These are phyloP conservation scores for Primulina eburnea DNA, from an alignment of 257 asterid genomes.

Conservation along the genomic window DNA sequence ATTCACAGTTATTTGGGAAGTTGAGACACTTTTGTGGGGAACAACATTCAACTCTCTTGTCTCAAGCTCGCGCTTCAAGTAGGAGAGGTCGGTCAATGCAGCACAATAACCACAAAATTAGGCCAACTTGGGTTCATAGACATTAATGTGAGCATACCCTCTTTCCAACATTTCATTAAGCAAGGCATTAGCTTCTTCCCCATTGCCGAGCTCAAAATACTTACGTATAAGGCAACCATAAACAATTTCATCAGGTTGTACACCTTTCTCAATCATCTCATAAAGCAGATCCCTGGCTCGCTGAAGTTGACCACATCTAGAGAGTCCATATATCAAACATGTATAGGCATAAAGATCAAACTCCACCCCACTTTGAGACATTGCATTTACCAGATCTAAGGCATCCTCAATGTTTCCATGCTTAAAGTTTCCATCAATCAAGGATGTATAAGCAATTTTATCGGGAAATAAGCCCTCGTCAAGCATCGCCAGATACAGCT, in stretches of 20 bases:
- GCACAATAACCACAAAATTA: conserved; percentile 21
- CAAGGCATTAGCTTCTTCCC: conserved; percentile 59
- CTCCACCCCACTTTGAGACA: conserved; percentile 56
- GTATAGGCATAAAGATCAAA: conserved; percentile 81
- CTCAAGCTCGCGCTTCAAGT: conserved; percentile 22
- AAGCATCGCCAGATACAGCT: conserved; percentile 63
- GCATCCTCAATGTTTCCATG: conserved; percentile 66
- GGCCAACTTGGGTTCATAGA: conserved; percentile 26
- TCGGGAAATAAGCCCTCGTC: conserved; percentile 66
- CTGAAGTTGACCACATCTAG: conserved; percentile 54
- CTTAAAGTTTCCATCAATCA: conserved; percentile 69
- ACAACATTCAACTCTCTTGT: conserved; percentile 11
- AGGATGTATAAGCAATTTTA: conserved; percentile 57
- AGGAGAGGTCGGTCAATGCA: conserved; percentile 19
- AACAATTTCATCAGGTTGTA: conserved; percentile 69
- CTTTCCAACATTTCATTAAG: conserved; percentile 62
- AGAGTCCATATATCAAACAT: conserved; percentile 72
- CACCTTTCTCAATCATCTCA: conserved; percentile 75
- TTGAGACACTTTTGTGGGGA: conserved; percentile 11
- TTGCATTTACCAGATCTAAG: conserved; percentile 54
- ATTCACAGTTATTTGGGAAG: conserved; percentile 26
- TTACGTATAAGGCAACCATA: conserved; percentile 68
- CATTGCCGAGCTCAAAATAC: conserved; percentile 56
- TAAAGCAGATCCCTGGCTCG: conserved; percentile 58
- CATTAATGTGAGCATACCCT: conserved; percentile 38